A percentile compares a stretch with the other conserved stretches of the same genome.
Evolutionary conservation across 2,329 filamentous ascomycete species (phyloP).

Genomic region (Venturia effusa): DNA sequence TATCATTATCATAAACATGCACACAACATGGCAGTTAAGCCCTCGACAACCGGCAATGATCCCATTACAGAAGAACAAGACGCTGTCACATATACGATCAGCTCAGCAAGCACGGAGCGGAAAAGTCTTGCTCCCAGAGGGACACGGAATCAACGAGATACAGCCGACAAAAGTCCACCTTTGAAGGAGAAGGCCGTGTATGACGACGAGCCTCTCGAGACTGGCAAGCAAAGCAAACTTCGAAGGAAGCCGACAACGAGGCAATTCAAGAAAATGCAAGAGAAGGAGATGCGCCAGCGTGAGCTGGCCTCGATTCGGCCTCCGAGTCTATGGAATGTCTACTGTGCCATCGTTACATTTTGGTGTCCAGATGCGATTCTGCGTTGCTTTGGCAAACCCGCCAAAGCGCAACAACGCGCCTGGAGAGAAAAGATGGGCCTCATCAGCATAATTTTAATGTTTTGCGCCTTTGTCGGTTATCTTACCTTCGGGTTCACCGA

Average conservation of each 20-base stretch:
- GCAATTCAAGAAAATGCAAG: conserved; percentile 43
- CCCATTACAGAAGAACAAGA: conserved; percentile 65
- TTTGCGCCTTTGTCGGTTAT: conserved; percentile 86
- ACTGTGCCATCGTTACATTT: conserved; percentile 88
- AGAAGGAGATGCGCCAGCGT: conserved; percentile 51
- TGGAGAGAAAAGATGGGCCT: conserved; percentile 98
- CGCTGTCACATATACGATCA: conserved; percentile 39
- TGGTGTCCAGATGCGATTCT: conserved; percentile 84
- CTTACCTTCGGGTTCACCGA: conserved; percentile 93
- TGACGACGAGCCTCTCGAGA: conserved; percentile 5
- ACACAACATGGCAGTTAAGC: conserved; percentile 79
- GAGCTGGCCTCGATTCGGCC: conserved; percentile 57
- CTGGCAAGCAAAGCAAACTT: conserved; percentile 19
- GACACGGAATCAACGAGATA: conserved; percentile 26
- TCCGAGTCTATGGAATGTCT: conserved; percentile 87
- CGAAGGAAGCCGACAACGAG: conserved; percentile 57
- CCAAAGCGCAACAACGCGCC: conserved; percentile 78
- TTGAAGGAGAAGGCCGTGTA: conserved; percentile 8
- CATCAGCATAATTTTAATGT: conserved; percentile 81
- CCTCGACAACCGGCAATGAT: conserved; percentile 87
- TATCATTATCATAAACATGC: conserved; percentile 95
- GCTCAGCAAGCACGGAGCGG: conserved; percentile 52
- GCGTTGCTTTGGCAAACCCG: conserved; percentile 72
- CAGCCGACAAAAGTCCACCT: conserved; percentile 22
- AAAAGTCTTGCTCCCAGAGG: conserved; percentile 31